Conservation (phyloP, 2,329 filamentous ascomycete genomes). For the Magnaporthiopsis poae region DNA sequence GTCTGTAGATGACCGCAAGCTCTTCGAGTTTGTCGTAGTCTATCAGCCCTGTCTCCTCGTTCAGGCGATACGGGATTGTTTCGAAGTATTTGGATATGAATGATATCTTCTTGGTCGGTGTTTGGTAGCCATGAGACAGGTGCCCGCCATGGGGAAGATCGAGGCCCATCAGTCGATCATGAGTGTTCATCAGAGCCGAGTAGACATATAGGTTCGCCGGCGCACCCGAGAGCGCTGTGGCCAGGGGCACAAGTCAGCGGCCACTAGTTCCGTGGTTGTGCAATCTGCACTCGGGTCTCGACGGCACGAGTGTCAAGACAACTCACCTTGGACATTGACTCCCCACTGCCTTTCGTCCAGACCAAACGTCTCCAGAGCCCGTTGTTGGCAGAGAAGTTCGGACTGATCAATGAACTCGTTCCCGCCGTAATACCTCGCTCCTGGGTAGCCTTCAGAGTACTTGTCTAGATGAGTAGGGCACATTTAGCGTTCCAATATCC, state of each 20-base stretch:
- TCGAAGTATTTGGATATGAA: conserved; percentile 98
- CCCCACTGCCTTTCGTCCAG: conserved; percentile 83
- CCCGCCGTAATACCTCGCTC: conserved; percentile 89
- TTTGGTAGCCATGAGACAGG: conserved; percentile 94
- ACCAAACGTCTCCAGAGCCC: conserved; percentile 78
- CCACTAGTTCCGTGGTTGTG: conserved; percentile 3
- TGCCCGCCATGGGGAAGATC: conserved; percentile 95
- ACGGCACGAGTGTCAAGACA: background rate
- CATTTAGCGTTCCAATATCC: background rate
- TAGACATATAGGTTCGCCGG: conserved; percentile 84
- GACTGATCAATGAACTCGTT: conserved; percentile 93
- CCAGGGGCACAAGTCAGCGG: conserved; percentile 5
- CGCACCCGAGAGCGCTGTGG: conserved; percentile 61
- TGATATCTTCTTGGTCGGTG: conserved; percentile 88
- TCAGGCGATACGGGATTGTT: conserved; percentile 85
- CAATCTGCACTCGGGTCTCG: background rate
- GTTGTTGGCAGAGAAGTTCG: conserved; percentile 79
- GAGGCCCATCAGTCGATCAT: conserved; percentile 93
- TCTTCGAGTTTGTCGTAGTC: conserved; percentile 90
- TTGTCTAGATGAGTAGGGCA: conserved; percentile 54
- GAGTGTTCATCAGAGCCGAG: conserved; percentile 81
- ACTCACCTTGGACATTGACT: conserved; percentile 82
- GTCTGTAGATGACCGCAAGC: conserved; percentile 77
- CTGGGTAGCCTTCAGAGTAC: conserved; percentile 96
- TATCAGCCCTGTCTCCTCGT: conserved; percentile 84